Evolutionary conservation across 305 asterid genomes (phyloP).

Genomic region (Solanum hybrid): DNA sequence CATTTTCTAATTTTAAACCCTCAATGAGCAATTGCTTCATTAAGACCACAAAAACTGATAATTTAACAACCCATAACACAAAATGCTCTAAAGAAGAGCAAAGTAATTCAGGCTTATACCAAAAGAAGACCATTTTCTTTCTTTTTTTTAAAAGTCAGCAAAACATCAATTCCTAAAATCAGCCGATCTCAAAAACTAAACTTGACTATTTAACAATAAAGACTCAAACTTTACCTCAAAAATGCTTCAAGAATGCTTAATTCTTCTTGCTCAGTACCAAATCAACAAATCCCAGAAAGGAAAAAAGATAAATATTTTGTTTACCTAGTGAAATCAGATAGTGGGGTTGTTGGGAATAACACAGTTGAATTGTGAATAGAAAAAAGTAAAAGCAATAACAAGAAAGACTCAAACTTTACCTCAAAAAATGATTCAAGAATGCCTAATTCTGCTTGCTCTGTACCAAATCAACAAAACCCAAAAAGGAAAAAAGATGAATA

Average conservation of each 20-base stretch:
- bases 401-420: background rate
- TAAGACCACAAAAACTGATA: background rate
- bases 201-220: background rate
- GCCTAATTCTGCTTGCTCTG: background rate
- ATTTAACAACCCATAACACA: background rate
- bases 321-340: constrained; percentile 9
- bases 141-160: background rate
- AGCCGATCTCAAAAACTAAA: constrained; percentile 21
- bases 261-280: constrained; percentile 6
- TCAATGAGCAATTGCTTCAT: background rate
- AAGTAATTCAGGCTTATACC: background rate
- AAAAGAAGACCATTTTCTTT: background rate
- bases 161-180: constrained; percentile 12
- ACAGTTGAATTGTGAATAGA: constrained; percentile 1
- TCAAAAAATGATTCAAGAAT: background rate
- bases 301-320: background rate
- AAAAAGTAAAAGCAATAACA: background rate
- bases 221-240: background rate
- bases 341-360: constrained; percentile 1
- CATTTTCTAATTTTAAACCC: background rate
- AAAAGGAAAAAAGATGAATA: background rate
- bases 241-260: background rate
- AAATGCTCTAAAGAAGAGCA: background rate
- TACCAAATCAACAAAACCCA: background rate
- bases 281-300: constrained; percentile 8